phyloP scores from a whole-genome alignment of 306 rosid species.

The Rubus parviflorus region DNA sequence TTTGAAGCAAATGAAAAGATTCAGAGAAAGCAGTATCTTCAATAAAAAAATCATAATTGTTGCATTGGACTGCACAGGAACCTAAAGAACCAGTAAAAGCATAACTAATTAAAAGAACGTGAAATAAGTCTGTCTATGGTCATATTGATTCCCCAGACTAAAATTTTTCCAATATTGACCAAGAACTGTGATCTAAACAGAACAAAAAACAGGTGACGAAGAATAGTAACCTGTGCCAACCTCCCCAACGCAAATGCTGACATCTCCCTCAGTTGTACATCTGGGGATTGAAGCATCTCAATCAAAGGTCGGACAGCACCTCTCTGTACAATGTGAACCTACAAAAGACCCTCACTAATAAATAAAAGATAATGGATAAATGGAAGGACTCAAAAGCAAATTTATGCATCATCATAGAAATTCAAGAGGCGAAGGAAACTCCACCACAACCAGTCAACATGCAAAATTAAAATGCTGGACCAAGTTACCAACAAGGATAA shows the following conservation, averaged over 20 bases:
- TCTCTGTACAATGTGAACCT: slow-evolving; percentile 98
- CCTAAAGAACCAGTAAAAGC: not conserved
- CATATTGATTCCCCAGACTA: not conserved
- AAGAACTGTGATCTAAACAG: not conserved
- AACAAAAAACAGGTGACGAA: slow-evolving; percentile 1
- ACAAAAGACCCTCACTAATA: slow-evolving; percentile 20
- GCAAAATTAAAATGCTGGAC: not conserved
- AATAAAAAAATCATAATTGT: not conserved
- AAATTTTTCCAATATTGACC: not conserved
- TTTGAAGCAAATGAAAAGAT: not conserved
- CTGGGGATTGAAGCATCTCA: slow-evolving; percentile 97
- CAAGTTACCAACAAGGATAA: not conserved
- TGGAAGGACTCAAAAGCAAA: not conserved
- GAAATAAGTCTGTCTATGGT: not conserved
- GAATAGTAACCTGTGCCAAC: slow-evolving; percentile 79
- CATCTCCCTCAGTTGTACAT: slow-evolving; percentile 93
- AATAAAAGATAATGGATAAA: slow-evolving; percentile 9
- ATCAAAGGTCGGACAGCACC: slow-evolving; percentile 97
- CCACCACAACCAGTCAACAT: slow-evolving; percentile 13
- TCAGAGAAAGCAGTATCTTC: not conserved
- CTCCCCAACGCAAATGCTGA: slow-evolving; percentile 99
- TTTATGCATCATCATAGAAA: slow-evolving; percentile 20
- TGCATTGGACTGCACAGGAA: not conserved
- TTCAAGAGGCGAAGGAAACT: not conserved
- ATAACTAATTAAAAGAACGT: not conserved